Evolutionary conservation across 331 rosid genomes (phyloP).

Genomic region (Stylosanthes scabra): DNA sequence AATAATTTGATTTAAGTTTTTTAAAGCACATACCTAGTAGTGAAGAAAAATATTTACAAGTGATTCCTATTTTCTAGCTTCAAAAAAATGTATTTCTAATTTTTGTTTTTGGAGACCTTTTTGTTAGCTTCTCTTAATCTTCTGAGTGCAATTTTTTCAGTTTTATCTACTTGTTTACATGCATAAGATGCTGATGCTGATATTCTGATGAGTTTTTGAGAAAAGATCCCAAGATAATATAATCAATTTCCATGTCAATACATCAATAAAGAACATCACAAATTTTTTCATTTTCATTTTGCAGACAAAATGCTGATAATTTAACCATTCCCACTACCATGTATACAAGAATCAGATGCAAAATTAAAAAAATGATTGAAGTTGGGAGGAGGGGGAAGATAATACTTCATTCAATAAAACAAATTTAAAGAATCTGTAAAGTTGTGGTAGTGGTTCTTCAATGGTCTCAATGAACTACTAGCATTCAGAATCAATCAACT

Average conservation of each 20-base stretch:
- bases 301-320: constrained; percentile 20
- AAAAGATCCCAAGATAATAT: constrained; percentile 29
- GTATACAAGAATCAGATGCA: constrained; percentile 43
- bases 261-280: constrained; percentile 36
- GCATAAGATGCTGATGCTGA: constrained; percentile 8
- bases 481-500: constrained; percentile 36
- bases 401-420: constrained; percentile 49
- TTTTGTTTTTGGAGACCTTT: too few species aligned
- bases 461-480: background rate
- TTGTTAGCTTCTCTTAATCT: too few species aligned
- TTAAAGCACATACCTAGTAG: too few species aligned
- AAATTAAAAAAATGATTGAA: constrained; percentile 17
- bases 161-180: background rate
- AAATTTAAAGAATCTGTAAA: constrained; percentile 54
- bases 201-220: constrained; percentile 16
- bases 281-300: constrained; percentile 5
- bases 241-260: constrained; percentile 32
- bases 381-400: background rate
- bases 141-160: too few species aligned
- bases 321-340: constrained; percentile 34
- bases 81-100: too few species aligned
- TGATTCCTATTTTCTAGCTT: too few species aligned
- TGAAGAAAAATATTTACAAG: too few species aligned
- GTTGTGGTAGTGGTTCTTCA: constrained; percentile 31
- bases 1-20: too few species aligned